These are phyloP conservation scores for Picea glauca DNA, from an alignment of 75 land plant genomes.

Conservation along the genomic window DNA sequence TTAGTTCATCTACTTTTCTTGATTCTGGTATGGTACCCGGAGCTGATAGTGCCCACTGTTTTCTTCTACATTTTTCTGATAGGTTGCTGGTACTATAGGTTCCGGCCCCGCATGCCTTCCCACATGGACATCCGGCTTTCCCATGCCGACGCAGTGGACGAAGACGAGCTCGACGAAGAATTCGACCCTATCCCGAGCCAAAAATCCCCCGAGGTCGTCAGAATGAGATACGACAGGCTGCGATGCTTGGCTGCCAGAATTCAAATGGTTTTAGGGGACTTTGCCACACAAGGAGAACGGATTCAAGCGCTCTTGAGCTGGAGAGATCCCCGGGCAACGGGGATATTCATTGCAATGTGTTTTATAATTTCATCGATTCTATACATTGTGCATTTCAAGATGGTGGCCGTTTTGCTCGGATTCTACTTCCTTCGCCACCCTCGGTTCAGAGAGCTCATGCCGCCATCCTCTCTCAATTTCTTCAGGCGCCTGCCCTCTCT, in stretches of 20 bases:
- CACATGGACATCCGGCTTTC: conserved; percentile 86
- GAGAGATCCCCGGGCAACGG: conserved; percentile 75
- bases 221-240: conserved; percentile 65
- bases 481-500: conserved; percentile 62
- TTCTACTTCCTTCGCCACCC: conserved; percentile 61
- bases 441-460: conserved; percentile 49
- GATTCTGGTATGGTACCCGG: conserved; percentile 79
- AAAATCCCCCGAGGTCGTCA: conserved; percentile 37
- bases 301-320: conserved; percentile 52
- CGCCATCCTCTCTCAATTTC: conserved; percentile 54
- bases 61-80: conserved; percentile 90
- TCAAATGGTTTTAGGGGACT: conserved; percentile 53
- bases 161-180: conserved; percentile 86
- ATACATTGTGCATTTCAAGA: conserved; percentile 55
- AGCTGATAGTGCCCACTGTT: conserved; percentile 67
- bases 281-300: conserved; percentile 77
- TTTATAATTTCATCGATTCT: conserved; percentile 43
- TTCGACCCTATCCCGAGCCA: conserved; percentile 65
- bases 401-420: conserved; percentile 40
- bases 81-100: conserved; percentile 79
- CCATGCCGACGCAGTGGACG: conserved; percentile 64
- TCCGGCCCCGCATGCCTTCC: conserved; percentile 70
- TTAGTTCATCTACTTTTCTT: conserved; percentile 71
- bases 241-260: conserved; percentile 68
- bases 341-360: conserved; percentile 51